A percentile compares a stretch with the other conserved stretches of the same genome.
These are phyloP conservation scores for Phaeosphaeriaceae sp. DNA, from an alignment of 2,329 filamentous ascomycete species.

Conservation along the genomic window DNA sequence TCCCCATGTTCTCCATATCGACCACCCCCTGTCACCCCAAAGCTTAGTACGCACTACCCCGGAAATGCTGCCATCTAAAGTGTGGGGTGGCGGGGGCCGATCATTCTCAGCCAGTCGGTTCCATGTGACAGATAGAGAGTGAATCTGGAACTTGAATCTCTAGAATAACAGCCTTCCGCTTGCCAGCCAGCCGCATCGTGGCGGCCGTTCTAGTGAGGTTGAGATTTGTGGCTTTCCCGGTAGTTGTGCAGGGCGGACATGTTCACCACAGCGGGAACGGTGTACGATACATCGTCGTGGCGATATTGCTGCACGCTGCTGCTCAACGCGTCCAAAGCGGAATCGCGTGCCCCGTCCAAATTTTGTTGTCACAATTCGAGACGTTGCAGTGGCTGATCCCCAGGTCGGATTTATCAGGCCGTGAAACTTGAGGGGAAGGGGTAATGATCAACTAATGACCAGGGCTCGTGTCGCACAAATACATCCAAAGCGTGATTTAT, in stretches of 20 bases:
- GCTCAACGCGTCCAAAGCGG: not conserved
- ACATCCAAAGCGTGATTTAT: not conserved
- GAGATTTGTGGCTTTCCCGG: not conserved
- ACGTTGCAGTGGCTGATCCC: constrained; percentile 3
- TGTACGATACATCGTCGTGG: not conserved
- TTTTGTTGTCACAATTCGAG: not conserved
- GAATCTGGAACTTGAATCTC: not conserved
- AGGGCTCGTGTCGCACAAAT: not conserved
- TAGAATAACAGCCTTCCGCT: not conserved
- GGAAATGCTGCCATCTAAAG: constrained; percentile 19
- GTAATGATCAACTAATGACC: constrained; percentile 1
- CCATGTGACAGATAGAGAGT: not conserved
- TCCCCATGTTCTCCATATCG: constrained; percentile 22
- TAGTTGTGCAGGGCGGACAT: not conserved
- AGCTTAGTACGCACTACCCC: constrained; percentile 24
- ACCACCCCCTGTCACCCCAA: constrained; percentile 26
- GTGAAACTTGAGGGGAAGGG: constrained; percentile 14
- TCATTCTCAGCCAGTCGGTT: not conserved
- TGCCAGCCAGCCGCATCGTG: not conserved
- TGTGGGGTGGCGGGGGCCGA: constrained; percentile 30
- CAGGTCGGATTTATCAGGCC: constrained; percentile 24
- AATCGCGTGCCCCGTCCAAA: not conserved
- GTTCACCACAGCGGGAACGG: not conserved
- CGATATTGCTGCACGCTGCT: not conserved
- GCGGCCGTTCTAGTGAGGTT: not conserved